Conservation (phyloP, 2,329 filamentous ascomycete species). For the Bisporella sp. region DNA sequence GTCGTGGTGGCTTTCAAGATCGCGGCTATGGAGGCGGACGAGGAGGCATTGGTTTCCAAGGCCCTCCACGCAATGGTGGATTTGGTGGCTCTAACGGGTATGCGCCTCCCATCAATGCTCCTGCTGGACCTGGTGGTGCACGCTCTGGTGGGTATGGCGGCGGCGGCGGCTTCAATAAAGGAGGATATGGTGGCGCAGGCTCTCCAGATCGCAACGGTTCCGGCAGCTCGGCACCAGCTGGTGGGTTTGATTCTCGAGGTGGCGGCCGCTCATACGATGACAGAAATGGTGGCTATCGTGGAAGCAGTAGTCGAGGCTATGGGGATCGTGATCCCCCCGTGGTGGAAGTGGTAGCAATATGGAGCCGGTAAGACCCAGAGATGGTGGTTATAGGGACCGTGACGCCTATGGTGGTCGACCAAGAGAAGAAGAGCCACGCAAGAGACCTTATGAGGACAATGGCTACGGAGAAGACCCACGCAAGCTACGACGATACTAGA, state of each 20-base stretch:
- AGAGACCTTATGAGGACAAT: constrained; percentile 52
- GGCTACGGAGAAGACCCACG: constrained; percentile 74
- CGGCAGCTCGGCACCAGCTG: constrained; percentile 21
- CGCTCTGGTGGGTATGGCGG: constrained; percentile 39
- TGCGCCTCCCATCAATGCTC: constrained; percentile 50
- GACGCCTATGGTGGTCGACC: constrained; percentile 45
- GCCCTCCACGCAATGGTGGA: constrained; percentile 21
- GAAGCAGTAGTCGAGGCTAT: constrained; percentile 32
- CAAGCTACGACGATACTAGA: constrained; percentile 58
- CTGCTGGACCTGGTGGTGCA: constrained; percentile 49
- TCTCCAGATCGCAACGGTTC: constrained; percentile 28
- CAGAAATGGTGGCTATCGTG: constrained; percentile 41
- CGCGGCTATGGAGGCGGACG: constrained; percentile 23
- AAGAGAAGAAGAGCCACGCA: constrained; percentile 44
- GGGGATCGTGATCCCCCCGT: constrained; percentile 30
- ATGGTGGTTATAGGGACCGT: constrained; percentile 47
- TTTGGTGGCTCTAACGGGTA: constrained; percentile 38
- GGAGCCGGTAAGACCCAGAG: constrained; percentile 69
- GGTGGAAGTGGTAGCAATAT: constrained; percentile 62
- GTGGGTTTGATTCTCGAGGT: constrained; percentile 47
- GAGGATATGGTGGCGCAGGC: constrained; percentile 25
- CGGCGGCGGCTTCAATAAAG: constrained; percentile 28
- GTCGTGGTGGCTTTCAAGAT: constrained; percentile 26
- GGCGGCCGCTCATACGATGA: constrained; percentile 55
- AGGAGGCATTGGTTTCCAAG: constrained; percentile 27